A percentile compares a stretch with the other conserved stretches of the same genome.
Evolutionary conservation across 257 asterid species (phyloP).

Genomic region (Gynochthodes officinalis): DNA sequence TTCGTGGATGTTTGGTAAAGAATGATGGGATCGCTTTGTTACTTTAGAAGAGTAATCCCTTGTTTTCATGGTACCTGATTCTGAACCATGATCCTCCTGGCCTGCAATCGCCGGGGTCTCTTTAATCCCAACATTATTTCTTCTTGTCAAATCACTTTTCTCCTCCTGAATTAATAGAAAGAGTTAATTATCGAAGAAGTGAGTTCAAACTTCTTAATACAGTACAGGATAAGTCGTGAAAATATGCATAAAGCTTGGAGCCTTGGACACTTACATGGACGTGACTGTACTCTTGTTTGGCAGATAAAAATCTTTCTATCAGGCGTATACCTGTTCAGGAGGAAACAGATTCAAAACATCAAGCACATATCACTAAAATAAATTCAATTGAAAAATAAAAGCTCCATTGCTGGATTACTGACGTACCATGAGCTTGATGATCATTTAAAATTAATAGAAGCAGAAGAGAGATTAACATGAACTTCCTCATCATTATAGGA

Average conservation of each 20-base stretch:
- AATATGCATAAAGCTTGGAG: background rate
- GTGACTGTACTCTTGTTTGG: conserved; percentile 12
- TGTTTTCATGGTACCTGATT: conserved; percentile 51
- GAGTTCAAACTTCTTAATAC: too few species aligned
- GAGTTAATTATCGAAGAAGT: too few species aligned
- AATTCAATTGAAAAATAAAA: background rate
- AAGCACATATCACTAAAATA: background rate
- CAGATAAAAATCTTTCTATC: conserved; percentile 23
- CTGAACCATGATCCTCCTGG: conserved; percentile 31
- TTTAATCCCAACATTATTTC: conserved; percentile 14
- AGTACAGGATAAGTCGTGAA: background rate
- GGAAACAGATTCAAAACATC: background rate
- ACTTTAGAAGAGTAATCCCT: conserved; percentile 40
- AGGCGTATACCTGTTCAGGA: conserved; percentile 42
- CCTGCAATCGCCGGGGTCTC: conserved; percentile 8
- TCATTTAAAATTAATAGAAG: conserved; percentile 36
- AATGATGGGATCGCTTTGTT: conserved; percentile 48
- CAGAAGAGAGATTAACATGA: conserved; percentile 32
- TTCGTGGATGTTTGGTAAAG: conserved; percentile 85
- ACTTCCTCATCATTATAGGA: conserved; percentile 36
- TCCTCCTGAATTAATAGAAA: conserved; percentile 25
- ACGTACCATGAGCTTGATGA: conserved; percentile 49
- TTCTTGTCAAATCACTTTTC: background rate
- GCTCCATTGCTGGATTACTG: background rate
- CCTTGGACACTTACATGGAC: conserved; percentile 31